Base-by-base conservation (phyloP, 2,329 filamentous ascomycete genomes). In the Biscogniauxia mediterranea region DNA sequence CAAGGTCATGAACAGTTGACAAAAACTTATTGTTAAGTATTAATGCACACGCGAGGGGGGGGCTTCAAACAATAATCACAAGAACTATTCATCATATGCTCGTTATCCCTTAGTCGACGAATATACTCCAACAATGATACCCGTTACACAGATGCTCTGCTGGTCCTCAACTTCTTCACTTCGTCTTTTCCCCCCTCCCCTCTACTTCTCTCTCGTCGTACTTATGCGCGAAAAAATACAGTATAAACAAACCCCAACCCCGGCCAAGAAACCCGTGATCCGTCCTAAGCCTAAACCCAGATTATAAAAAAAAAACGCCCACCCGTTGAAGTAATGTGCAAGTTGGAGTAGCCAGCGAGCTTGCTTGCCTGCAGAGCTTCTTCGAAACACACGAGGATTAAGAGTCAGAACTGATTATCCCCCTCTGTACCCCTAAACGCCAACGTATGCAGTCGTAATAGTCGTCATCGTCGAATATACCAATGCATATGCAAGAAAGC, bases 381-480 rank as follows among this genome's bases (percentile, higher is more conserved):
- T n/a, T 46, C 15, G 38, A 46, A 46, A 46, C 32, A 21, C 26
- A 25, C 42, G 52, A 52, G 28, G 58, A 50, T 21, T 25, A 56
- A 56, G 57, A 46, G 38, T 61, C 25, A 55, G 60, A 62, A 68
- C 60, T 56, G 56, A 63, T 58, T 66, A 60, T 62, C 57, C 59
- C 57, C 59, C 58, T 60, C 54, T 61, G 60, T 61, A 68, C 69
- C 66, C 65, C 68, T 63, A 42, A 80, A 79, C 77, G 76, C 78
- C 78, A 74, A 73, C 73, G 73, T 71, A 79, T 78, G 77, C 77
- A 78, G 71, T 77, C 77, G 73, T 79, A 68, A 76, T 75, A 79
- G 61, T 74, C 72, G 61, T 80, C 71, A 80, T 80, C 78, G 73
- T 80, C 69, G 76, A 75, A 58, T 61, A 63, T 65, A 68, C 64